Conservation (phyloP, 2,329 filamentous ascomycete species). For the Arthrobotrys sinensis region DNA sequence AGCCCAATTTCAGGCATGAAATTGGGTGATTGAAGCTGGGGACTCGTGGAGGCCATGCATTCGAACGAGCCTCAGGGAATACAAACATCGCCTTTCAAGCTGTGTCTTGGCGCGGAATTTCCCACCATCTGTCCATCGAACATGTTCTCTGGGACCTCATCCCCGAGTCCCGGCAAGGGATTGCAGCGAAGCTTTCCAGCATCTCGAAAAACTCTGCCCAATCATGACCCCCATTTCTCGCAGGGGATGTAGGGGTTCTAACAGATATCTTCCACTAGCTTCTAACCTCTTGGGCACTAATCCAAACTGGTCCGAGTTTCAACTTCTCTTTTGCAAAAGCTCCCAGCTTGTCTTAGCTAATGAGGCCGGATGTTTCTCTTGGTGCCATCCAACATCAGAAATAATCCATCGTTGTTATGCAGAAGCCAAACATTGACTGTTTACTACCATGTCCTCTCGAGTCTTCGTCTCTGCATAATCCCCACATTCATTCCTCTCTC, state of each 20-base stretch:
- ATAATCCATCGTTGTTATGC: slow-evolving; percentile 56
- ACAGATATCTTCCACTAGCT: slow-evolving; percentile 49
- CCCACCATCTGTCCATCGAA: slow-evolving; percentile 15
- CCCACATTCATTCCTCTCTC: slow-evolving; percentile 36
- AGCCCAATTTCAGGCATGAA: slow-evolving; percentile 22
- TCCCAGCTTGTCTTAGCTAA: slow-evolving; percentile 57
- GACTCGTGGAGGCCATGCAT: neutral
- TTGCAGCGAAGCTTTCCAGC: slow-evolving; percentile 38
- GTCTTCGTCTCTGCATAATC: slow-evolving; percentile 21
- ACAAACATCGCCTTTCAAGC: slow-evolving; percentile 12
- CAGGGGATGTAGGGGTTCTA: slow-evolving; percentile 42
- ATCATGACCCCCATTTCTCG: slow-evolving; percentile 39
- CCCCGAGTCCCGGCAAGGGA: slow-evolving; percentile 52
- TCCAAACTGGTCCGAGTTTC: slow-evolving; percentile 47
- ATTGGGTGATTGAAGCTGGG: slow-evolving; percentile 1
- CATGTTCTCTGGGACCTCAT: slow-evolving; percentile 20
- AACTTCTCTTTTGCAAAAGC: slow-evolving; percentile 41
- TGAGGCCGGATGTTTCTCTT: slow-evolving; percentile 53
- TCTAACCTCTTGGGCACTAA: slow-evolving; percentile 48
- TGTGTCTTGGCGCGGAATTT: slow-evolving; percentile 19
- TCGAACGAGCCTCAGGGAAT: neutral
- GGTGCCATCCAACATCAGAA: slow-evolving; percentile 45
- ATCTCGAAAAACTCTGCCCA: slow-evolving; percentile 41
- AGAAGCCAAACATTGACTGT: slow-evolving; percentile 29
- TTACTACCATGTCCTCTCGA: slow-evolving; percentile 24